These are phyloP conservation scores for Olyra latifolia DNA, from an alignment of 176 grass and related monocot genomes.

Conservation along the genomic window DNA sequence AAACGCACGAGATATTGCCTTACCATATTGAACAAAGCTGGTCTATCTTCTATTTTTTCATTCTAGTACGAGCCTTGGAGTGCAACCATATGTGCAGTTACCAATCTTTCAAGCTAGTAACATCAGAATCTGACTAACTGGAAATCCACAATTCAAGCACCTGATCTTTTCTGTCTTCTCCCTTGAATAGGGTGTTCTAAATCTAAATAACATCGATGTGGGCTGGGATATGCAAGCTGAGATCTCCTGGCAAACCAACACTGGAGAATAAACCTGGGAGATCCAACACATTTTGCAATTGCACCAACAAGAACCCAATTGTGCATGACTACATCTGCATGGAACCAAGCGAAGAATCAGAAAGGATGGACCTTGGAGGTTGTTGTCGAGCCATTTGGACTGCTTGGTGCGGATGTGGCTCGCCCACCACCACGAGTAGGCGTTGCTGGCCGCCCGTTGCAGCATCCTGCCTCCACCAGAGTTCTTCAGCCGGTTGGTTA, in stretches of 20 bases:
- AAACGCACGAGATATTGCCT: background rate
- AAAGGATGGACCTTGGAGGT: slow-evolving; percentile 56
- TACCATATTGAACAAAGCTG: background rate
- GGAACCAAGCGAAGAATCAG: background rate
- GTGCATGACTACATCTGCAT: background rate
- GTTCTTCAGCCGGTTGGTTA: background rate
- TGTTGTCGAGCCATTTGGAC: slow-evolving; percentile 94
- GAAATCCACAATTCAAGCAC: background rate
- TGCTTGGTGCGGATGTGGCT: slow-evolving; percentile 91
- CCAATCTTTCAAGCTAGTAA: background rate
- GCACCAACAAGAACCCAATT: background rate
- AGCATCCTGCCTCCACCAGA: slow-evolving; percentile 44
- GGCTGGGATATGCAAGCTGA: background rate
- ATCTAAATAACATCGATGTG: background rate
- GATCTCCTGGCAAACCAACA: background rate
- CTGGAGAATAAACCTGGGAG: background rate
- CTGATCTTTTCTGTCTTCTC: background rate
- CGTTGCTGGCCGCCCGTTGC: slow-evolving; percentile 78
- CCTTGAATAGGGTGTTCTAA: background rate
- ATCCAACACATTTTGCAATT: background rate
- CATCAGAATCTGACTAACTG: background rate
- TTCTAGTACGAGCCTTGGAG: background rate
- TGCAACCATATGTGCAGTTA: background rate
- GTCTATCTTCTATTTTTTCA: background rate
- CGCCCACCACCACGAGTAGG: slow-evolving; percentile 94